Percentiles rank a stretch among this genome's conserved stretches.
These are phyloP conservation scores for Cucurbita maxima DNA, from an alignment of 306 rosid species.

Conservation along the genomic window DNA sequence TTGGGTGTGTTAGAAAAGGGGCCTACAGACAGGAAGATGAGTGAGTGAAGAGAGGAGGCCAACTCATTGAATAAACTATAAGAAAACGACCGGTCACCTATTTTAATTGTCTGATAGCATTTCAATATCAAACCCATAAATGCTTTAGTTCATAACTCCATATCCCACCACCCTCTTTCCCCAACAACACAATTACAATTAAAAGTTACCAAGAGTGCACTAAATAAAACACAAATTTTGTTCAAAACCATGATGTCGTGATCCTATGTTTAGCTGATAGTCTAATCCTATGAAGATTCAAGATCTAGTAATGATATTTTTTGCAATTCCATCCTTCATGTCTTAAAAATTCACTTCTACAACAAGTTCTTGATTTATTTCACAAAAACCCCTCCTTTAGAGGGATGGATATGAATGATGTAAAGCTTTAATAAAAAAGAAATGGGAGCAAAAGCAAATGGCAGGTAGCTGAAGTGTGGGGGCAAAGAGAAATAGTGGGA, in stretches of 20 bases:
- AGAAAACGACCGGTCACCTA: constrained; percentile 62
- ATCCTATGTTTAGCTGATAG: background rate
- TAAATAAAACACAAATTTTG: background rate
- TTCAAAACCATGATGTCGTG: background rate
- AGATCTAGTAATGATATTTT: background rate
- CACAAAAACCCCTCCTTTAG: no score
- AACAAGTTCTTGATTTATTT: background rate
- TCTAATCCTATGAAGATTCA: background rate
- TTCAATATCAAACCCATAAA: constrained; percentile 45
- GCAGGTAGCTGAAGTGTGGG: constrained; percentile 10
- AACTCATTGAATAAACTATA: constrained; percentile 32
- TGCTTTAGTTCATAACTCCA: constrained; percentile 15
- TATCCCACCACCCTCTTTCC: background rate
- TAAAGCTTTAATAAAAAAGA: no score
- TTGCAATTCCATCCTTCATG: background rate
- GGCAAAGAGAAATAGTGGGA: constrained; percentile 14
- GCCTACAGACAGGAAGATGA: background rate
- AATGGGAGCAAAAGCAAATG: background rate
- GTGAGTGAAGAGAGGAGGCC: background rate
- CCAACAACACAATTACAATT: background rate
- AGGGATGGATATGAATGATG: background rate
- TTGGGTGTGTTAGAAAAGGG: background rate
- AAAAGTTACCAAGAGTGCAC: background rate
- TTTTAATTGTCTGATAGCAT: constrained; percentile 26
- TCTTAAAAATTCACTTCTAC: background rate